Evolutionary conservation across 2,329 filamentous ascomycete species (phyloP), one percentile per base, ranked within the genome.

Genomic region (Ophiostoma himal-ulmi): DNA sequence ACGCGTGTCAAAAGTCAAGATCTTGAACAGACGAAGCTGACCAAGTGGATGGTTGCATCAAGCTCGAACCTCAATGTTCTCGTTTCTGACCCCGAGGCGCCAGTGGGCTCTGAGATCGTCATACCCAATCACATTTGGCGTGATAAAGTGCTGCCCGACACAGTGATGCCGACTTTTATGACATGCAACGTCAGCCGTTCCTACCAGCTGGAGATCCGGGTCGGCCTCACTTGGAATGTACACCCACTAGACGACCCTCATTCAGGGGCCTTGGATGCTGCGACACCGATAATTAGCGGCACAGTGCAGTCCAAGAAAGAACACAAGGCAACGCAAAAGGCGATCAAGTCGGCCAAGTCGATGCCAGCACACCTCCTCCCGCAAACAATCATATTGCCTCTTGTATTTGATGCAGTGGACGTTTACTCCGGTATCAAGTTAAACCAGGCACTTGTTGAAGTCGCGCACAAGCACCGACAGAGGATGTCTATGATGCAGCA

Each of bases 371-470:
- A 75, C 54, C 75, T 79, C 20, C 68, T 70, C 34, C 85, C 89
- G n/a, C 92, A 96, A 80, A 84, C 89, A 68, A 88, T 96, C 44
- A 86, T 91, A 70, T 84, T 97, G 2, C 92, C 94, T 5, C 83
- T 99, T 22, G 86, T 90, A 72, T 89, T 98, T 76, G 88, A 89
- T 66, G 79, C 81, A 44, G 85, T 96, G 68, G 86, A 93, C 70
- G 88, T 99, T 20, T 98, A 87, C 79, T 97, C 94, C 0, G 95
- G 95, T 74, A 93, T 98, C 74, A 85, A 87, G 30, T 94, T 95
- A 14, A 93, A 94, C 1, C 81, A 86, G 30, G 88, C 90, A 67
- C 87, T 98, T 6, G 81, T 97, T 26, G 84, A 91, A 71, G 89
- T 91, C 54, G 86, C 77, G 68, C 37, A 26, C 36, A 71, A 71